These are phyloP conservation scores for Cerrena zonata DNA, from an alignment of 1,284 basidiomycete genomes.

Conservation along the genomic window DNA sequence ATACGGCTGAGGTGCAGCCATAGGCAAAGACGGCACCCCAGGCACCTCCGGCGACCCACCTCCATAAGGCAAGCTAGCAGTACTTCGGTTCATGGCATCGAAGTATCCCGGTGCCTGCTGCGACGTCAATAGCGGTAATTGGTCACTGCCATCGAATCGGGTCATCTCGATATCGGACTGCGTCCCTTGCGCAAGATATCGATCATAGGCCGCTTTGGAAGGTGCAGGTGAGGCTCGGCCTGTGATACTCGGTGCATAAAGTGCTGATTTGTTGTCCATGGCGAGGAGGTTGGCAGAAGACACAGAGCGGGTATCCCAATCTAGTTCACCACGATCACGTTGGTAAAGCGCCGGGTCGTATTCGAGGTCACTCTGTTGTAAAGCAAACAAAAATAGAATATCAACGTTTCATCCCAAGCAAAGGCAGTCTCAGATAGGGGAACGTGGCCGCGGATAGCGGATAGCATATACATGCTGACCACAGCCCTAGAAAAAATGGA, in stretches of 20 bases:
- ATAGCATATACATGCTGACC: too few relatives aligned
- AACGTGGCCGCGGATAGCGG: too few relatives aligned
- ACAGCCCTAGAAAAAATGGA: neutral
- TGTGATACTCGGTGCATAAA: conserved; percentile 34
- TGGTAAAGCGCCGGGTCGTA: conserved; percentile 70
- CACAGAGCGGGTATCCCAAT: conserved; percentile 73
- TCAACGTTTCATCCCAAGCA: neutral
- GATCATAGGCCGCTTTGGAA: conserved; percentile 40
- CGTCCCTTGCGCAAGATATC: conserved; percentile 46
- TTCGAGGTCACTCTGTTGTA: conserved; percentile 61
- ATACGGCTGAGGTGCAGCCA: conserved; percentile 16
- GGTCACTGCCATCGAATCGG: conserved; percentile 48
- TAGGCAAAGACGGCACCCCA: conserved; percentile 5
- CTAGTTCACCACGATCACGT: conserved; percentile 72
- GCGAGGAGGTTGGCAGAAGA: conserved; percentile 53
- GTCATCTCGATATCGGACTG: conserved; percentile 52
- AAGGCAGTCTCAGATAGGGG: conserved; percentile 7
- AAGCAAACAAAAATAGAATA: neutral
- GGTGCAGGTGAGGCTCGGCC: conserved; percentile 42
- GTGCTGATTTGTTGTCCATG: conserved; percentile 35
- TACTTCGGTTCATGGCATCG: conserved; percentile 22
- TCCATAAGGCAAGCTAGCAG: conserved; percentile 16
- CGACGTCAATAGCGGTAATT: conserved; percentile 46
- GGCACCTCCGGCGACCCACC: conserved; percentile 7
- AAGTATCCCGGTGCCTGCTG: conserved; percentile 25